Evolutionary conservation across 345 rosid species (phyloP), one percentile per base, ranked within the genome.

Genomic region (Brassica incana): DNA sequence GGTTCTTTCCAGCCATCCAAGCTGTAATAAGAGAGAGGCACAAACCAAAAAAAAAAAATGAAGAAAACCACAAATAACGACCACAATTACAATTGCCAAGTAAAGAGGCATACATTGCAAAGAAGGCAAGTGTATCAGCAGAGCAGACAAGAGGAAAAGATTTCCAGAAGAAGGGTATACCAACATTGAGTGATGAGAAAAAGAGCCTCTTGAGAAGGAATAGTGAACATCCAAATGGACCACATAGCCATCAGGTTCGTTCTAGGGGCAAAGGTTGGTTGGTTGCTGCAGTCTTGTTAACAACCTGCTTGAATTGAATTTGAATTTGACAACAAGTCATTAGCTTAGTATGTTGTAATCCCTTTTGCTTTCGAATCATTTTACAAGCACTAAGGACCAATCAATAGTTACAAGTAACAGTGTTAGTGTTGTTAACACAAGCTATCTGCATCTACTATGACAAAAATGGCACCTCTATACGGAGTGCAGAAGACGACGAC

Each of bases 111-210:
- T 30, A 30, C 32, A 30, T 30, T 30, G 32, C 1, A 32, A 94
- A 90, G 90, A 94, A 94, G 75, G 91, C 92, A 64, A 86, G 58
- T 0, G 87, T 90, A 80, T 94, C 97, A 52, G 97, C 97, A 48
- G 98, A 92, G 97, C 97, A 94, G 77, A 92, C 95, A 58, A 88
- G 78, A 7, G 98, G 85, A 77, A 94, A 92, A 1, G 98, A 94
- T 81, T 94, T 94, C 87, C 83, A 87, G 63, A 94, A 92, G 96
- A 92, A 90, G 0, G 97, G 98, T 33, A 92, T 94, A 71, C 77
- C 73, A 33, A 92, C 97, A 77, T 94, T 94, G 81, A 94, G 78
- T 78, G 63, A 94, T 85, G 32, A 92, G 91, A 77, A 94, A 92
- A 20, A 91, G 97, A 75, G 98, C 97, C 75, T 92, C 97, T 73